Base-by-base conservation (phyloP, 2,329 filamentous ascomycete species). In the Colletotrichum shisoi region DNA sequence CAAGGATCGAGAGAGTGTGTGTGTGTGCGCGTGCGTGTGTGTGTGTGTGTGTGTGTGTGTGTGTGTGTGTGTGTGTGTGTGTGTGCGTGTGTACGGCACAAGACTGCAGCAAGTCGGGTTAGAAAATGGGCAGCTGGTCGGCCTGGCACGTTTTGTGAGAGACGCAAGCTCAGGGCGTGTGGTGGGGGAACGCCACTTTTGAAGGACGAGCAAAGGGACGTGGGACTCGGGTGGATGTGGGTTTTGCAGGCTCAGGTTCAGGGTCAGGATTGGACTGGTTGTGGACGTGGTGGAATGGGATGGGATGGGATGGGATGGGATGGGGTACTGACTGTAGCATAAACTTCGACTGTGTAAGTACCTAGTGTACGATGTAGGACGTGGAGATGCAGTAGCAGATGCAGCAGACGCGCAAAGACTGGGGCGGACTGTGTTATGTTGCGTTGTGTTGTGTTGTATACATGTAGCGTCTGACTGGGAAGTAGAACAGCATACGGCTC, bases 181-280 rank as follows among this genome's bases (percentile, higher is more conserved):
- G 46, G 64, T 68, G 67, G 64, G 59, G 67, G 64, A 63, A 63
- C 58, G 63, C 67, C 58, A 63, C 59, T 65, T 70, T 66, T 66
- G 65, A 69, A 58, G 51, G 44, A 54, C 12, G n/a, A 49, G 49
- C 44, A 34, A 44, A 44, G 40, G 58, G 49, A 53, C 45, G 34
- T 34, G 57, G 31, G 57, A 42, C 48, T 56, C 42, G 44, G 42
- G 27, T 34, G 44, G 31, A n/a, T 34, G 56, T 58, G 56, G 56
- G 31, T 46, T 58, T 39, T 34, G 44, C 31, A 37, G 56, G 42
- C 56, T 45, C 54, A n/a, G 54, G 27, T 27, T 39, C 54, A 27
- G 48, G 48, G 24, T 51, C 48, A 51, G 48, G 48, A 24, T 27
- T 49, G 48, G 24, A 24, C 17, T 31, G 7, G 31, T 53, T 37